Evolutionary conservation across 177 flowering plant species (phyloP), one percentile per base, ranked within the genome.

Genomic region (Tripterygium wilfordii): DNA sequence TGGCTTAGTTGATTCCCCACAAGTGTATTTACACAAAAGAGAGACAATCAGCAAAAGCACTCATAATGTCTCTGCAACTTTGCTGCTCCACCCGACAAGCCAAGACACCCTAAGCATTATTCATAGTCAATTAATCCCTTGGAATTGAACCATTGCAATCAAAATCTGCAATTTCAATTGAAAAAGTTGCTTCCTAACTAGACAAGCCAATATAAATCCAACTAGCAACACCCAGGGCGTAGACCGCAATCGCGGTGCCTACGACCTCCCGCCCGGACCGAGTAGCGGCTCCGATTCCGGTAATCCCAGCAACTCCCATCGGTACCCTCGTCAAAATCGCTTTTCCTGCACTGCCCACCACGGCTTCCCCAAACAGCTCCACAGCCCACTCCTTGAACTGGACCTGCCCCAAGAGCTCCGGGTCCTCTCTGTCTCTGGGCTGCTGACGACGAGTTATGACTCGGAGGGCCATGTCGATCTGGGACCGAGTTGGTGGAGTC

Each of bases 161-260:
- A 28, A 28, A 28, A 28, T 4, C 7, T 4, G 30, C 30, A 4
- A 10, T 4, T 4, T 4, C 5, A 4, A 28, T 4, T 28, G 9
- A 41, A 21, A 25, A 42, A 4, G 5, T 28, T n/a, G 19, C 23
- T 24, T 17, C 12, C 26, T 24, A 64, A 28, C 64, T 68, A 10
- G 63, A 67, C 31, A 85, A 32, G 33, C 83, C 61, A 10, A 83
- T 66, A 59, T 63, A 85, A 45, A 81, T 49, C 1, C 78, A 56
- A 25, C 72, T 49, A 1, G 82, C 80, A 27, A 83, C 78, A 3
- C 87, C 87, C 4, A 85, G 63, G 20, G 95, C 78, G 64, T 88
- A 88, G 7, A 73, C 68, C 8, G 78, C 95, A 60, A 75, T 65
- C 48, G 66, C 71, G 13, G 75, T 23, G 40, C 76, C 88, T 19